Base-by-base conservation (phyloP, 371 early-diverging fungal species). In the Actinomucor elegans region DNA sequence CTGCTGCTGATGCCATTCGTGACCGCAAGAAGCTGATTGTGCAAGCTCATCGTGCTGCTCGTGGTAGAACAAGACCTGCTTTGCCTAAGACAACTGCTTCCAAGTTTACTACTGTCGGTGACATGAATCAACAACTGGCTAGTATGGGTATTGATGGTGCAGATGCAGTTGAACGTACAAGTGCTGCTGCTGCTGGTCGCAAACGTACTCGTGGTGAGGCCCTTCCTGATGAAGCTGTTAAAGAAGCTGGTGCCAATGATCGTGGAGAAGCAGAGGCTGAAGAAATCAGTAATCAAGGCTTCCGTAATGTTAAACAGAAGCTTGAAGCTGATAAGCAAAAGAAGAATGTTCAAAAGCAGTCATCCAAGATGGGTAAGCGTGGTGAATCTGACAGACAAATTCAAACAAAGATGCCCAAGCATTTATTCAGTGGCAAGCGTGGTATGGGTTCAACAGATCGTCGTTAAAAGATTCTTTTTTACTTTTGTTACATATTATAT, bases 361-460 rank as follows among this genome's bases (percentile, higher is more conserved):
- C 82, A 66, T 90, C 90, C 71, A 75, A 85, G 61, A 66, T 83
- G 53, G 98, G 94, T 55, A 91, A 89, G 66, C 82, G 85, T 32
- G 97, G 97, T 62, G 99, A 99, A 73, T 77, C 94, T 24, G 99
- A 99, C 68, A 86, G 99, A 64, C 74, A 69, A 18, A 94, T 98
- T 45, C 69, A 71, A 48, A 84, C 83, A 55, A 95, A 94, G 84
- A 90, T 87, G 90, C 99, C 99, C 52, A 96, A 96, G 84, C 98
- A 99, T 70, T 80, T 99, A 82, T 96, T 96, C 71, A 75, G 93
- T 34, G 94, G 96, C 65, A 98, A 98, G 83, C 83, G 94, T 54
- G 79, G 82, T 48, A 79, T 77, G 53, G 94, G 93, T 55, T 83
- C 86, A 41, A 84, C 82, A 64, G 94, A 94, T 71, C 84, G 91